Conservation (phyloP, 2,329 filamentous ascomycete species). For the Alternaria triticimaculans region DNA sequence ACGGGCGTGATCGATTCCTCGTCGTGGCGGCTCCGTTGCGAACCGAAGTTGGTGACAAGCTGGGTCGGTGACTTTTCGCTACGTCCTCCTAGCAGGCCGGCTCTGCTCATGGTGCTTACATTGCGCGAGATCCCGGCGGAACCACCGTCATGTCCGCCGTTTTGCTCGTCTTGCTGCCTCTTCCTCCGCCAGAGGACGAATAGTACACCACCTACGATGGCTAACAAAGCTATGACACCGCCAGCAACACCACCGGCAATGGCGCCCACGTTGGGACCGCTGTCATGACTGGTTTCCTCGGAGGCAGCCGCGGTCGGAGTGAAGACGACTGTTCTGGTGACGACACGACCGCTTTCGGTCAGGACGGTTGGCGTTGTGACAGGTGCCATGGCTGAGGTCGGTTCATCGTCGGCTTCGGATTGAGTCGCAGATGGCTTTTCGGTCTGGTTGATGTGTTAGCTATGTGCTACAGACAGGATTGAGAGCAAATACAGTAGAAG, state of each 20-base stretch:
- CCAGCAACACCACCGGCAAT: slow-evolving; percentile 57
- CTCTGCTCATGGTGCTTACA: slow-evolving; percentile 57
- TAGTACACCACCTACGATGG: slow-evolving; percentile 45
- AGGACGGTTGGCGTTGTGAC: slow-evolving; percentile 45
- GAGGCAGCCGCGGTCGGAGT: slow-evolving; percentile 33
- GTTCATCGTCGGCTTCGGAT: slow-evolving; percentile 15
- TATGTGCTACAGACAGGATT: slow-evolving; percentile 7
- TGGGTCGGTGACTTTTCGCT: slow-evolving; percentile 34
- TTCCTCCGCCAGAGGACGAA: slow-evolving; percentile 50
- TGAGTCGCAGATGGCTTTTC: slow-evolving; percentile 22
- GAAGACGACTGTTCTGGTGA: slow-evolving; percentile 55
- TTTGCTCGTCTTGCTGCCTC: slow-evolving; percentile 27
- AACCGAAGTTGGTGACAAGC: slow-evolving; percentile 36
- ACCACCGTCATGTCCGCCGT: slow-evolving; percentile 18
- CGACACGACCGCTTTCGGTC: slow-evolving; percentile 52
- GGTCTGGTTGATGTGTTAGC: slow-evolving; percentile 19
- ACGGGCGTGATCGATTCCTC: slow-evolving; percentile 45
- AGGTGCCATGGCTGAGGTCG: slow-evolving; percentile 12
- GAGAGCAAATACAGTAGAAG: slow-evolving; percentile 26
- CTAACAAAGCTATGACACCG: slow-evolving; percentile 45
- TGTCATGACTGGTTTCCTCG: slow-evolving; percentile 14
- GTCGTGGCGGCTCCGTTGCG: slow-evolving; percentile 38
- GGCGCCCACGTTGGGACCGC: slow-evolving; percentile 47
- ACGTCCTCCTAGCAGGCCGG: slow-evolving; percentile 50
- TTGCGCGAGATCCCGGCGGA: slow-evolving; percentile 48